Percentiles rank a stretch among this genome's conserved stretches.
These are phyloP conservation scores for Emergomyces orientalis DNA, from an alignment of 2,329 filamentous ascomycete species.

Conservation along the genomic window DNA sequence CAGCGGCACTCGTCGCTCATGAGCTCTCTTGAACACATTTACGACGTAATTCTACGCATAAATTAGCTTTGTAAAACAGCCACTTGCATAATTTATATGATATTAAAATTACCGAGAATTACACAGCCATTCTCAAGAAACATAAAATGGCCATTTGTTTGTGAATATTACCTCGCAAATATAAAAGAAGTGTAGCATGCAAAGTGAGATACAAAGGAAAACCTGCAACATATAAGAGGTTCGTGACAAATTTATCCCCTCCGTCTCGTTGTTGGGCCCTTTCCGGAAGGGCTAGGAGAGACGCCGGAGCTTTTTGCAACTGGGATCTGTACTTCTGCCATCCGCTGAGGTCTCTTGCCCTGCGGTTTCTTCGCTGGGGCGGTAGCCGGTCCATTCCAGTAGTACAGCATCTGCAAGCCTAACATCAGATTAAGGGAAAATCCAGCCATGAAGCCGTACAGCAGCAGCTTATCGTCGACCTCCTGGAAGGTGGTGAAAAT, in stretches of 20 bases:
- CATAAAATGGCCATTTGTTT: background rate
- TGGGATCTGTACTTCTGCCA: constrained; percentile 18
- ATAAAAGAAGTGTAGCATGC: background rate
- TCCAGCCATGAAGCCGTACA: constrained; percentile 88
- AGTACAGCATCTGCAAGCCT: constrained; percentile 85
- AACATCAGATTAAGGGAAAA: constrained; percentile 84
- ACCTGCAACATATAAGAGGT: background rate
- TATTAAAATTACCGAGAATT: background rate
- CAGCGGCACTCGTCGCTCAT: background rate
- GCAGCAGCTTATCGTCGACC: constrained; percentile 90
- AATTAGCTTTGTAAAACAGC: background rate
- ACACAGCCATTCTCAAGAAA: background rate
- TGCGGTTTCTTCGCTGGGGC: constrained; percentile 23
- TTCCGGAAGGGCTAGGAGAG: constrained; percentile 34
- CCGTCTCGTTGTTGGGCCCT: constrained; percentile 48
- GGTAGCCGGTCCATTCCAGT: constrained; percentile 63
- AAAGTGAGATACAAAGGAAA: background rate
- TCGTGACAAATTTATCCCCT: constrained; percentile 34
- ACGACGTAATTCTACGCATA: background rate
- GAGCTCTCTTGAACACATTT: background rate
- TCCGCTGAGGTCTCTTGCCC: constrained; percentile 24
- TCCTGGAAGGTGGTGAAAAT: constrained; percentile 98
- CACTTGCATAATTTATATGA: background rate
- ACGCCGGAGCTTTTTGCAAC: constrained; percentile 34
- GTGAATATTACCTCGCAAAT: background rate